Evolutionary conservation across 495 filamentous ascomycete genomes (phyloP).

Genomic region (Immersiella caudata): DNA sequence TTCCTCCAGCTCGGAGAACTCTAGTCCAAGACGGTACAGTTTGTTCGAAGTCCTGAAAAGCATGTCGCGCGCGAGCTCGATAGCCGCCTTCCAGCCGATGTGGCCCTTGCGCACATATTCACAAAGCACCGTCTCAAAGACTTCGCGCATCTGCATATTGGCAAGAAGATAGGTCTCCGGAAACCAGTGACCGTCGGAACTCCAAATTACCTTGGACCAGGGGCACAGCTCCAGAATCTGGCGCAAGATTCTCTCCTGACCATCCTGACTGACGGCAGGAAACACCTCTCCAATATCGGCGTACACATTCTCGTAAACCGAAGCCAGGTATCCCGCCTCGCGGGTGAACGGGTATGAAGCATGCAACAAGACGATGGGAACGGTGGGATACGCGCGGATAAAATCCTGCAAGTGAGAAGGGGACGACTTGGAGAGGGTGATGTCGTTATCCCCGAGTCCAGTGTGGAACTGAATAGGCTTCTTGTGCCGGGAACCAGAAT

Average conservation of each 20-base stretch:
- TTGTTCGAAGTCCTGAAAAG: conserved; percentile 72
- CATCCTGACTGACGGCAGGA: conserved; percentile 77
- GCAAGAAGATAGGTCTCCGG: conserved; percentile 84
- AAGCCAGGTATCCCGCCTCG: conserved; percentile 80
- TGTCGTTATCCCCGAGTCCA: conserved; percentile 83
- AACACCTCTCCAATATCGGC: conserved; percentile 88
- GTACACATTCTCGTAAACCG: conserved; percentile 80
- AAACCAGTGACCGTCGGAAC: conserved; percentile 81
- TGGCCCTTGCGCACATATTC: conserved; percentile 64
- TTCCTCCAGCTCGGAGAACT: conserved; percentile 38
- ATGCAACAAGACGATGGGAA: conserved; percentile 81
- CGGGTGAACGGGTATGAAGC: conserved; percentile 83
- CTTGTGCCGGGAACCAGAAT: conserved; percentile 39
- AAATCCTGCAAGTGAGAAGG: conserved; percentile 77
- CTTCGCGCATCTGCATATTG: conserved; percentile 75
- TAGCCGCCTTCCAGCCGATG: conserved; percentile 59
- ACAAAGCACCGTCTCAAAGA: conserved; percentile 65
- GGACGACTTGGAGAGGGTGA: conserved; percentile 68
- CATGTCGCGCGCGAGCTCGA: conserved; percentile 59
- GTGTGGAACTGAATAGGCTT: conserved; percentile 90
- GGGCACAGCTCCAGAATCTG: conserved; percentile 79
- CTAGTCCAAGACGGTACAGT: conserved; percentile 62
- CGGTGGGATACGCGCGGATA: conserved; percentile 66
- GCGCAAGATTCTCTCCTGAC: conserved; percentile 72
- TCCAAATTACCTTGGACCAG: conserved; percentile 78